phyloP scores from a whole-genome alignment of 352 stramenopile genomes.

The Pythium folliculosum region DNA sequence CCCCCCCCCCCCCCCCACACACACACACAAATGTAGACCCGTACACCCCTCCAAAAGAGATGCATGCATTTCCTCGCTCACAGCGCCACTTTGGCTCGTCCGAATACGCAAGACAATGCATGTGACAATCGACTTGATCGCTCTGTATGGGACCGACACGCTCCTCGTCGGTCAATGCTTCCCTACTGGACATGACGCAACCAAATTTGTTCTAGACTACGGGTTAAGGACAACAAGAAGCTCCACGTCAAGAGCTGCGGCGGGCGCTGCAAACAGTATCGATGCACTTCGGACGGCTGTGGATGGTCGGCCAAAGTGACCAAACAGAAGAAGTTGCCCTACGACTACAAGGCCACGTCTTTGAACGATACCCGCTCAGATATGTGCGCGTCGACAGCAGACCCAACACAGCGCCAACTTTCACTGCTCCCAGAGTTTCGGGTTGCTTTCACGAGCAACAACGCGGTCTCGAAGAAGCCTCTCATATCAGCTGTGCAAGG shows the following conservation, averaged over 20 bases:
- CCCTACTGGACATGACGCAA: background rate
- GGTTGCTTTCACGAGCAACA: conserved; percentile 9
- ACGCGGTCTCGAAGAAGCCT: background rate
- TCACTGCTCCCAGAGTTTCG: background rate
- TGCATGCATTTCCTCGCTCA: no score
- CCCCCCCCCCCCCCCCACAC: no score
- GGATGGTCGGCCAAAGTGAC: no score
- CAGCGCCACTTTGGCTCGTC: no score
- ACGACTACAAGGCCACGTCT: no score
- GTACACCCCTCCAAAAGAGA: no score
- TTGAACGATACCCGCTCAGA: no score
- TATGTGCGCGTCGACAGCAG: no score
- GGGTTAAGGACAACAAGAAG: background rate
- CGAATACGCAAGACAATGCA: background rate
- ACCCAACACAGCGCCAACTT: no score
- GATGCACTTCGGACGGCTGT: background rate
- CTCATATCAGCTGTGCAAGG: background rate
- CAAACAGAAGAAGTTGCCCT: background rate
- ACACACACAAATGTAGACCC: no score
- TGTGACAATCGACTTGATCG: background rate
- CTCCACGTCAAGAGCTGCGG: background rate
- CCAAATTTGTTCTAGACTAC: background rate
- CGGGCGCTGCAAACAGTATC: conserved; percentile 1
- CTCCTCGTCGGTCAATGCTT: background rate
- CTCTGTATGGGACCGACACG: background rate